Conservation (phyloP, 1,139 yeast genomes). For the Pichia sp. region DNA sequence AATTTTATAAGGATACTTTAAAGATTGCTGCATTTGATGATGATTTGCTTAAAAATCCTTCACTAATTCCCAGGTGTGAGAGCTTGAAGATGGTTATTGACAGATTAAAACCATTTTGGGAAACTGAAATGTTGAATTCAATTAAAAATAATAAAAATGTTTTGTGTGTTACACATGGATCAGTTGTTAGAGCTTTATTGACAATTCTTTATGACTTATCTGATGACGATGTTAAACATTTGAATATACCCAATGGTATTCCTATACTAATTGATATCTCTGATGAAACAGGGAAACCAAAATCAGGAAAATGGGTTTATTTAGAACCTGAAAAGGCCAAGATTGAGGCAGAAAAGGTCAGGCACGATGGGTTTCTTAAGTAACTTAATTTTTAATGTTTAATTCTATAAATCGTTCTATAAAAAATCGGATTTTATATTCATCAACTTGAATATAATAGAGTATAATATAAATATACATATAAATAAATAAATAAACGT, state of each 20-base stretch:
- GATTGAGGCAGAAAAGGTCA: slow-evolving; percentile 58
- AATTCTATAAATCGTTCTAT: too few relatives aligned
- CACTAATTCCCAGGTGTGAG: slow-evolving; percentile 56
- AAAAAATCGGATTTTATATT: too few relatives aligned
- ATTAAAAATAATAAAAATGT: slow-evolving; percentile 36
- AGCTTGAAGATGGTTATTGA: slow-evolving; percentile 61
- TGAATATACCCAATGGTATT: slow-evolving; percentile 74
- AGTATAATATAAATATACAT: too few relatives aligned
- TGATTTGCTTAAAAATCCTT: slow-evolving; percentile 19
- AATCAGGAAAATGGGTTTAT: slow-evolving; percentile 43
- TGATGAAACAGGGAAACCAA: slow-evolving; percentile 35
- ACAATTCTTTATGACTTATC: slow-evolving; percentile 51
- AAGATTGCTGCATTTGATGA: slow-evolving; percentile 17
- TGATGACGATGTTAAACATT: slow-evolving; percentile 56
- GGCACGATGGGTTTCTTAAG: slow-evolving; percentile 53
- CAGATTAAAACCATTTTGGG: slow-evolving; percentile 53
- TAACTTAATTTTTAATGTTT: too few relatives aligned
- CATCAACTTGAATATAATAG: too few relatives aligned
- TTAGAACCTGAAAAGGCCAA: slow-evolving; percentile 67
- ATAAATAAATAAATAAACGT: background rate
- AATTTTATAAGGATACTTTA: slow-evolving; percentile 20
- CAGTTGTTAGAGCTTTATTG: slow-evolving; percentile 62
- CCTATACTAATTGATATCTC: slow-evolving; percentile 47
- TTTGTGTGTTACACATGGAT: slow-evolving; percentile 69
- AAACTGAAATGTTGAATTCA: slow-evolving; percentile 36